These are phyloP conservation scores for Fraxinus quadrangulata DNA, from an alignment of 257 asterid genomes.

Conservation along the genomic window DNA sequence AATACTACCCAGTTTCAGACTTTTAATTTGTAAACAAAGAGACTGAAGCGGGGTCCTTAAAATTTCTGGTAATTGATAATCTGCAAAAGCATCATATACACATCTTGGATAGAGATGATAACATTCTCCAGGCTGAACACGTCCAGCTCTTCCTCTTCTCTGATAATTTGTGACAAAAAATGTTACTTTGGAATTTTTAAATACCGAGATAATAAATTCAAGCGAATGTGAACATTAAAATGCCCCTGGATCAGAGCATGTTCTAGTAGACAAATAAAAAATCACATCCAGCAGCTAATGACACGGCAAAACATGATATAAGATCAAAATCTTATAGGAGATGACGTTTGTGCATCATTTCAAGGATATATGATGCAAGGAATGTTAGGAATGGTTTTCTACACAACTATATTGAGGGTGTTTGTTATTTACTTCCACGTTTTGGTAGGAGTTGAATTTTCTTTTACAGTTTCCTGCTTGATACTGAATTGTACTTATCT, in stretches of 20 bases:
- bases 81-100: slow-evolving; percentile 81
- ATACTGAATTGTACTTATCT: not conserved
- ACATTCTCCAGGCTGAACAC: slow-evolving; percentile 98
- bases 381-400: slow-evolving; percentile 5
- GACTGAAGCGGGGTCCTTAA: slow-evolving; percentile 96
- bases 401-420: slow-evolving; percentile 11
- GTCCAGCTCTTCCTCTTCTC: slow-evolving; percentile 99
- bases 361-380: not conserved
- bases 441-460: not conserved
- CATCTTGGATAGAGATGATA: slow-evolving; percentile 90
- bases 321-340: not conserved
- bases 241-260: slow-evolving; percentile 4
- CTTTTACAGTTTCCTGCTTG: not conserved
- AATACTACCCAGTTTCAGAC: slow-evolving; percentile 85
- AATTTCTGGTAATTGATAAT: slow-evolving; percentile 87
- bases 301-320: not conserved
- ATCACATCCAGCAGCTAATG: slow-evolving; percentile 13
- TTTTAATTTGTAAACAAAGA: slow-evolving; percentile 92
- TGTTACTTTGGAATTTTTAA: slow-evolving; percentile 6
- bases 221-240: slow-evolving; percentile 10
- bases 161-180: slow-evolving; percentile 38
- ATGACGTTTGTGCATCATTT: not conserved
- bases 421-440: not conserved
- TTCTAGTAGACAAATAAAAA: not conserved
- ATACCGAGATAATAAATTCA: slow-evolving; percentile 15